Percentiles rank a stretch among this genome's conserved stretches.
These are phyloP conservation scores for Plasmodium adleri DNA, from an alignment of 169 alveolate genomes.

Conservation along the genomic window DNA sequence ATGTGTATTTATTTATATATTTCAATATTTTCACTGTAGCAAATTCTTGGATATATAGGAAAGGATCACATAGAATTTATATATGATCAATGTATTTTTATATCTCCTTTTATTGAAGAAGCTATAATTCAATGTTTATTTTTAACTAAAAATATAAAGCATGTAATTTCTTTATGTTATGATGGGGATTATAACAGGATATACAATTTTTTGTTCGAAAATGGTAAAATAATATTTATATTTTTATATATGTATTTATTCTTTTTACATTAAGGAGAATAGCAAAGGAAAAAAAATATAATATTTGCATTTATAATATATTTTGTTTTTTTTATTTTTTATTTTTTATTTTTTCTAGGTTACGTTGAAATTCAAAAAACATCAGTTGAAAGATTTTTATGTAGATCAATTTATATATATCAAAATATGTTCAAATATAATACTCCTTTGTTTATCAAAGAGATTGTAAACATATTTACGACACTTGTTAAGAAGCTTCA, in stretches of 20 bases:
- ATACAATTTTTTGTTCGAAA: conserved; percentile 65
- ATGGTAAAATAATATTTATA: conserved; percentile 18
- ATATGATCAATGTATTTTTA: conserved; percentile 41
- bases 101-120: conserved; percentile 75
- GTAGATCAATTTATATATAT: conserved; percentile 37
- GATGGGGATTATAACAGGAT: conserved; percentile 21
- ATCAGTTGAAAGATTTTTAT: conserved; percentile 54
- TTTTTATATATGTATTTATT: not conserved
- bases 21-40: conserved; percentile 12
- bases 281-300: not conserved
- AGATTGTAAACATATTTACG: conserved; percentile 46
- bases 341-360: conserved; percentile 17
- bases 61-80: conserved; percentile 31
- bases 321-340: not conserved
- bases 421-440: conserved; percentile 20
- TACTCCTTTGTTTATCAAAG: conserved; percentile 21
- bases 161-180: conserved; percentile 45
- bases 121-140: conserved; percentile 62
- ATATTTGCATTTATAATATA: not conserved
- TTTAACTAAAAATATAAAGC: conserved; percentile 63
- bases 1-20: not conserved
- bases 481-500: conserved; percentile 26
- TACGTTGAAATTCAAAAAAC: conserved; percentile 75
- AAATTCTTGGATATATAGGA: conserved; percentile 9
- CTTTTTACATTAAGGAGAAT: not conserved